These are phyloP conservation scores for Fraxinus dipetala DNA, from an alignment of 305 asterid species.

Conservation along the genomic window DNA sequence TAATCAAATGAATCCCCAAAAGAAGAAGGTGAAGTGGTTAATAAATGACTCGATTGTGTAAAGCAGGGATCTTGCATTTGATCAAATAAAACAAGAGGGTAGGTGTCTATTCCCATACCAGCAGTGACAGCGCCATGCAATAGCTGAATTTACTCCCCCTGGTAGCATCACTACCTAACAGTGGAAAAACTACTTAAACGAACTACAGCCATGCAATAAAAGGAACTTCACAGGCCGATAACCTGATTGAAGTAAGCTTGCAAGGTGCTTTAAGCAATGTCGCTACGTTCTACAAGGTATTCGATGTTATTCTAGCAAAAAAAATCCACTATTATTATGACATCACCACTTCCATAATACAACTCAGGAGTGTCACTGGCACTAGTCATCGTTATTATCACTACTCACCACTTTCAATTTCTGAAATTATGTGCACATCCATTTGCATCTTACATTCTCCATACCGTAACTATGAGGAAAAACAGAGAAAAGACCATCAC, in stretches of 20 bases:
- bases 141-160: background rate
- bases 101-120: background rate
- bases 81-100: background rate
- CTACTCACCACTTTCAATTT: slow-evolving; percentile 9
- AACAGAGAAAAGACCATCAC: background rate
- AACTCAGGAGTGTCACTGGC: background rate
- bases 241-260: background rate
- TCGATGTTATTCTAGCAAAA: background rate
- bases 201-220: background rate
- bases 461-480: background rate
- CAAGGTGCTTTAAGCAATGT: background rate
- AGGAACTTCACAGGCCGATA: background rate
- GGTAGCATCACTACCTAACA: background rate
- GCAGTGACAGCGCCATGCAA: background rate
- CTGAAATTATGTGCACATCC: slow-evolving; percentile 10
- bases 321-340: background rate
- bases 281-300: background rate
- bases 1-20: background rate
- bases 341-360: slow-evolving; percentile 1
- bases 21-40: background rate
- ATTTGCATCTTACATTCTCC: slow-evolving; percentile 3
- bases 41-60: background rate
- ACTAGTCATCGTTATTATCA: background rate
- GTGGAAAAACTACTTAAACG: background rate
- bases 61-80: background rate